Evolutionary conservation across 2,329 filamentous ascomycete species (phyloP).

Genomic region (Ramularia endophylla): DNA sequence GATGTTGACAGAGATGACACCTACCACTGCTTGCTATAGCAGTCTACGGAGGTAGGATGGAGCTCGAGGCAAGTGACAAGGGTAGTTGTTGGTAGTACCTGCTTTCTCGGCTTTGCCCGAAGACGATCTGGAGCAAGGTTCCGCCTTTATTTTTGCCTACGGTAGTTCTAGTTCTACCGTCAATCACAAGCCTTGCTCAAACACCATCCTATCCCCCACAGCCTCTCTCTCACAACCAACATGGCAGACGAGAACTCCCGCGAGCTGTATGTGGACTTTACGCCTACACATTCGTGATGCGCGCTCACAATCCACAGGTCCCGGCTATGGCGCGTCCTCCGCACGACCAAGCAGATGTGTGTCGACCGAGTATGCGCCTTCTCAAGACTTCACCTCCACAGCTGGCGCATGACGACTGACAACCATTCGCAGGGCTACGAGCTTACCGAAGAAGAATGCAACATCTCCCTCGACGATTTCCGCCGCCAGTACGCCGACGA

Average conservation of each 20-base stretch:
- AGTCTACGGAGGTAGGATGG: too few relatives aligned
- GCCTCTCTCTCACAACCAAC: neutral
- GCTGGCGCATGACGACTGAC: neutral
- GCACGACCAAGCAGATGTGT: slow-evolving; percentile 93
- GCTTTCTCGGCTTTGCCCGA: neutral
- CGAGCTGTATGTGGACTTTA: slow-evolving; percentile 17
- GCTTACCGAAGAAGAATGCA: slow-evolving; percentile 80
- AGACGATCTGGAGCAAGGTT: neutral
- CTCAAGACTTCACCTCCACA: neutral
- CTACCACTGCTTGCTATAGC: too few relatives aligned
- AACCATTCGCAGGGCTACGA: slow-evolving; percentile 70
- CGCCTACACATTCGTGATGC: too few relatives aligned
- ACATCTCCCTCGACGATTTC: slow-evolving; percentile 80
- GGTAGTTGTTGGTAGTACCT: neutral
- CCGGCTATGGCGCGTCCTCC: slow-evolving; percentile 88
- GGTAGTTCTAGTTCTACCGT: slow-evolving; percentile 97
- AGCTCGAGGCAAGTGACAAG: slow-evolving; percentile 1
- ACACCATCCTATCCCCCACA: neutral
- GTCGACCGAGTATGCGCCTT: slow-evolving; percentile 63
- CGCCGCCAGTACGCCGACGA: slow-evolving; percentile 62
- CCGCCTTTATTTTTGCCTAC: slow-evolving; percentile 67
- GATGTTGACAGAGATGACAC: too few relatives aligned
- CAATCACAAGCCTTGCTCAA: neutral
- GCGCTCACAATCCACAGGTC: slow-evolving; percentile 30
- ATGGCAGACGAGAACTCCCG: slow-evolving; percentile 26